A percentile compares a stretch with the other conserved stretches of the same genome.
phyloP scores from a whole-genome alignment of 495 filamentous ascomycete genomes.

The Neurospora sp. region DNA sequence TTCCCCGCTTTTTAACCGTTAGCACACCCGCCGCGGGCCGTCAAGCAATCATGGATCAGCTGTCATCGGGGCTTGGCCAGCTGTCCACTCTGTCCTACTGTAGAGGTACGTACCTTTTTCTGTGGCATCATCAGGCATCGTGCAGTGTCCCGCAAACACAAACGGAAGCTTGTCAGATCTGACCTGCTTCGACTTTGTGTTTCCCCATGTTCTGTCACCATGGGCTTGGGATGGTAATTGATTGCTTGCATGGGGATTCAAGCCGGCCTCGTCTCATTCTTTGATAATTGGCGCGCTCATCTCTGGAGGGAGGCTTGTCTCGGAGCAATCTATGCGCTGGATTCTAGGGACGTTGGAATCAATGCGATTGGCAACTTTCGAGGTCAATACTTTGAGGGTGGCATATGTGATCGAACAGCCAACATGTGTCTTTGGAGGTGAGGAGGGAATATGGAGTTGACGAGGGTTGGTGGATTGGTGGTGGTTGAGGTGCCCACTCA shows the following conservation, averaged over 20 bases:
- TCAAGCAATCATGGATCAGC: neutral
- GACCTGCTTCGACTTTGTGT: neutral
- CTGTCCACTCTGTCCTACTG: neutral
- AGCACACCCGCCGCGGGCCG: neutral
- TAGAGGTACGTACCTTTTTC: neutral
- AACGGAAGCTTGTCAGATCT: neutral
- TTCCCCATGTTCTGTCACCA: neutral
- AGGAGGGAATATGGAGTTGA: neutral
- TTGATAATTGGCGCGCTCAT: neutral
- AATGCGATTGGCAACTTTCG: neutral
- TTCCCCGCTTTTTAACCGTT: neutral
- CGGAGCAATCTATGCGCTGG: neutral
- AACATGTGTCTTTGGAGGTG: neutral
- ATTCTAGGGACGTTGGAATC: neutral
- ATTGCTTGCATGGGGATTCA: neutral
- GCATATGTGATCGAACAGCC: neutral
- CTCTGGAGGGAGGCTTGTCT: neutral
- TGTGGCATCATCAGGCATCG: neutral
- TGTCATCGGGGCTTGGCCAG: neutral
- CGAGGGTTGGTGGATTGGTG: neutral
- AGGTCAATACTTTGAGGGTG: neutral
- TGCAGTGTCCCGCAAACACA: neutral
- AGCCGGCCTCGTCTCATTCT: neutral
- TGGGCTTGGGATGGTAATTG: neutral
- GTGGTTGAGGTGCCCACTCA: neutral